Evolutionary conservation across 768 basidiomycete species (phyloP).

Genomic region (Leccinellum rugosiceps): DNA sequence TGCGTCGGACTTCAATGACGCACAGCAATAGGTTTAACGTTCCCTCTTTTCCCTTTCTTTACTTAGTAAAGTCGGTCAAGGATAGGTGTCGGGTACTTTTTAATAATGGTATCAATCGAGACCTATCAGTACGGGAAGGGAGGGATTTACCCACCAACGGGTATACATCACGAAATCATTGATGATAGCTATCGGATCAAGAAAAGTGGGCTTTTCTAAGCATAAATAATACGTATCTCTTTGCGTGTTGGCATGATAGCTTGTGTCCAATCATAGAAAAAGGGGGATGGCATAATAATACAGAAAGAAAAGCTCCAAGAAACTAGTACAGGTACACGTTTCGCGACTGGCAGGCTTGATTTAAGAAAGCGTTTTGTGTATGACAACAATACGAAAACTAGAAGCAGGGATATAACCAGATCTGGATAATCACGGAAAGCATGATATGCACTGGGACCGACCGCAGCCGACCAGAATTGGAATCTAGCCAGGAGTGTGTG

Average conservation of each 20-base stretch:
- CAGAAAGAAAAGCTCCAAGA: conserved; percentile 29
- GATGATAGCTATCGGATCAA: conserved; percentile 22
- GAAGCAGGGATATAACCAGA: conserved; percentile 14
- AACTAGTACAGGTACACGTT: conserved; percentile 25
- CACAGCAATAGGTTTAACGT: background rate
- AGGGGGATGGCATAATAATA: conserved; percentile 26
- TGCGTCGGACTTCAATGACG: background rate
- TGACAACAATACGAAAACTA: conserved; percentile 24
- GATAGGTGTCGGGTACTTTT: background rate
- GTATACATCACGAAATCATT: conserved; percentile 21
- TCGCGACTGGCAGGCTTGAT: conserved; percentile 5
- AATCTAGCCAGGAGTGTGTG: conserved; percentile 19
- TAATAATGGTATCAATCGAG: conserved; percentile 1
- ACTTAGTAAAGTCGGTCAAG: conserved; percentile 6
- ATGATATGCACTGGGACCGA: conserved; percentile 3
- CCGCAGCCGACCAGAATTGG: conserved; percentile 13
- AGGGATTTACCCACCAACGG: conserved; percentile 16
- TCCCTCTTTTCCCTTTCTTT: conserved; percentile 3
- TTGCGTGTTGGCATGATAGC: conserved; percentile 1
- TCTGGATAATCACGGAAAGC: conserved; percentile 18
- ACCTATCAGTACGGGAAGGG: conserved; percentile 1
- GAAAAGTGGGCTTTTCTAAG: conserved; percentile 15
- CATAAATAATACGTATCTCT: conserved; percentile 20
- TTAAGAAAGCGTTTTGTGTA: conserved; percentile 15
- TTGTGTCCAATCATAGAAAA: conserved; percentile 6